phyloP scores from a whole-genome alignment of 164 flowering plant species.

The Vitis rupestris region DNA sequence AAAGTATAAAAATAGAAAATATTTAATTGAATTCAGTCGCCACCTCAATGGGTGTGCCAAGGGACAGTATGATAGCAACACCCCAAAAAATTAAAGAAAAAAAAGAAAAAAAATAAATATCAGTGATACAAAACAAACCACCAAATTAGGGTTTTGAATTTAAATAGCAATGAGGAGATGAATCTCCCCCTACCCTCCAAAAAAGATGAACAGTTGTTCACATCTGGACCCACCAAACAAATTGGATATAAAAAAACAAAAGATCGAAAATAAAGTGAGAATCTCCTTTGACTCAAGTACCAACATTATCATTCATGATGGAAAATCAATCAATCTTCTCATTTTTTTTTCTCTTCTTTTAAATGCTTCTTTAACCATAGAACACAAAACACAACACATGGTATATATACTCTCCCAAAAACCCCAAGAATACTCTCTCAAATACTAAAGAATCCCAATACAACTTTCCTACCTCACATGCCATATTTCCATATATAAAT shows the following conservation, averaged over 20 bases:
- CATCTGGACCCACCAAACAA: conserved; percentile 19
- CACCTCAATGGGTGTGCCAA: neutral
- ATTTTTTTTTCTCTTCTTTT: too few species aligned
- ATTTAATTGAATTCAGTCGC: neutral
- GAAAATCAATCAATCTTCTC: neutral
- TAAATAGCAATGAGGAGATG: neutral
- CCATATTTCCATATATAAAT: too few species aligned
- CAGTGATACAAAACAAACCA: conserved; percentile 3
- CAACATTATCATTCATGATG: conserved; percentile 10
- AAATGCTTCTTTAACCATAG: too few species aligned
- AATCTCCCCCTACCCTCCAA: neutral
- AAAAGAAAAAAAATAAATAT: neutral
- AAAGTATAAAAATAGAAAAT: too few species aligned
- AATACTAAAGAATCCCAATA: too few species aligned
- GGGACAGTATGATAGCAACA: neutral
- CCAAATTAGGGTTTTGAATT: neutral
- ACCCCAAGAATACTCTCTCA: too few species aligned
- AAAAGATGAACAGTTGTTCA: neutral
- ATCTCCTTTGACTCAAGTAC: conserved; percentile 20
- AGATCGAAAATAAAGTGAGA: conserved; percentile 13
- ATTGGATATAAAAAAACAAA: conserved; percentile 5
- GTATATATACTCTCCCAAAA: too few species aligned
- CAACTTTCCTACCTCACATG: too few species aligned
- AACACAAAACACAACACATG: too few species aligned
- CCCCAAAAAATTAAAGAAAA: neutral